A percentile compares a stretch with the other conserved stretches of the same genome.
These are phyloP conservation scores for Vicia faba DNA, from an alignment of 306 rosid genomes.

Conservation along the genomic window DNA sequence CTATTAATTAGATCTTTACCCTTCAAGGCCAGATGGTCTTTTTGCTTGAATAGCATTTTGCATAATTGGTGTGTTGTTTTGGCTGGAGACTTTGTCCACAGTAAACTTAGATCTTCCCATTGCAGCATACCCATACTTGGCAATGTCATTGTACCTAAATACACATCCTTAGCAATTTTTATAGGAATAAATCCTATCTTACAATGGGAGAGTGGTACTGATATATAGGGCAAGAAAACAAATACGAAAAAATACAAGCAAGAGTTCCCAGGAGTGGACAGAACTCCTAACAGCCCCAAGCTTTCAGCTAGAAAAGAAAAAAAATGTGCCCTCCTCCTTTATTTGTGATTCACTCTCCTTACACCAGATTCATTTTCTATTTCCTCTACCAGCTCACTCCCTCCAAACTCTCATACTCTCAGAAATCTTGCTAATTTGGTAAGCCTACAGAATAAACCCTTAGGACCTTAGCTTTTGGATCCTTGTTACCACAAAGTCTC, in stretches of 20 bases:
- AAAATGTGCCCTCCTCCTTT: background rate
- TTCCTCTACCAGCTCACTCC: background rate
- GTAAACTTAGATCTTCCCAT: constrained; percentile 62
- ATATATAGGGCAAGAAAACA: constrained; percentile 6
- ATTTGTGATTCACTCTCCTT: background rate
- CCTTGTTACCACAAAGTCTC: background rate
- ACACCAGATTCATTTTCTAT: background rate
- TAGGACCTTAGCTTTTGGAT: background rate
- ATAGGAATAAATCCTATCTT: constrained; percentile 11
- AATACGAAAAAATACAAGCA: constrained; percentile 7
- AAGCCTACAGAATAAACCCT: background rate
- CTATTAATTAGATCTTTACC: constrained; percentile 52
- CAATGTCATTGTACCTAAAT: constrained; percentile 93
- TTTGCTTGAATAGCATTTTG: constrained; percentile 46
- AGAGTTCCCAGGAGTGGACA: background rate
- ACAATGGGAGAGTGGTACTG: constrained; percentile 6
- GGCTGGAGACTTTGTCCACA: constrained; percentile 44
- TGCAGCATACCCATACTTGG: constrained; percentile 84
- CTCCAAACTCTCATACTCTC: background rate
- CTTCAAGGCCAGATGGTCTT: constrained; percentile 73
- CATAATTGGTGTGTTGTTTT: constrained; percentile 43
- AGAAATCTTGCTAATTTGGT: background rate
- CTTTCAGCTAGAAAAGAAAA: background rate
- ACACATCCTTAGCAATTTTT: constrained; percentile 23
- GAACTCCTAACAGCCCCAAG: background rate